phyloP scores from a whole-genome alignment of 2,329 filamentous ascomycete genomes.

The Zalaria obscura region DNA sequence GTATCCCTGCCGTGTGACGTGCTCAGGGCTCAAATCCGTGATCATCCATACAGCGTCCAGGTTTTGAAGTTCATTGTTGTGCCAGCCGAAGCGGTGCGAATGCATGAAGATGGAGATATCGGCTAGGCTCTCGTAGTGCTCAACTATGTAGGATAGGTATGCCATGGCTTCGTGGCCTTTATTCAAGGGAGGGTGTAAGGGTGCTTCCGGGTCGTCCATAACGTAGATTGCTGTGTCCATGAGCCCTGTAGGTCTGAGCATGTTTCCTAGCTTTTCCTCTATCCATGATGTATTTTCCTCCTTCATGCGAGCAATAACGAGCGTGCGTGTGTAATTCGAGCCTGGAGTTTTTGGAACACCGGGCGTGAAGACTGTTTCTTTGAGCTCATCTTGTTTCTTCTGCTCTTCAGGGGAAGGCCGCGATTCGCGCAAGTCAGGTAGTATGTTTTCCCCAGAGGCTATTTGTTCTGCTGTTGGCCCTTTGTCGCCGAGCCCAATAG shows the following conservation, averaged over 20 bases:
- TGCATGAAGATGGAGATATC: slow-evolving; percentile 49
- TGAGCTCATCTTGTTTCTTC: slow-evolving; percentile 2
- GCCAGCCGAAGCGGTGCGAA: slow-evolving; percentile 43
- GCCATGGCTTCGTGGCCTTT: slow-evolving; percentile 51
- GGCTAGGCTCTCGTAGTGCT: slow-evolving; percentile 45
- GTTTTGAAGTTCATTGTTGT: slow-evolving; percentile 38
- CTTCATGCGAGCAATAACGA: slow-evolving; percentile 40
- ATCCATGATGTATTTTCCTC: slow-evolving; percentile 42
- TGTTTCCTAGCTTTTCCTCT: slow-evolving; percentile 33
- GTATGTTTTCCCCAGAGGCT: slow-evolving; percentile 8
- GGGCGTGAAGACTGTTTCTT: slow-evolving; percentile 10
- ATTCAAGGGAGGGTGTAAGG: slow-evolving; percentile 37
- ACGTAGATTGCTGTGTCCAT: slow-evolving; percentile 35
- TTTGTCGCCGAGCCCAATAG: slow-evolving; percentile 23
- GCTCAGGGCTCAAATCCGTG: slow-evolving; percentile 26
- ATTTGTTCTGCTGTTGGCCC: slow-evolving; percentile 12
- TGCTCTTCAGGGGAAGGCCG: slow-evolving; percentile 5
- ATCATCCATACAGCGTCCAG: slow-evolving; percentile 31
- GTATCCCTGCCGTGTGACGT: slow-evolving; percentile 36
- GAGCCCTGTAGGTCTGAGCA: slow-evolving; percentile 12
- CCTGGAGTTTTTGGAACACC: slow-evolving; percentile 28
- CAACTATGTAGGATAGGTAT: slow-evolving; percentile 47
- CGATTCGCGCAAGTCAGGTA: slow-evolving; percentile 10
- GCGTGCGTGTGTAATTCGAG: slow-evolving; percentile 36
- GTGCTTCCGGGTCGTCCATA: slow-evolving; percentile 34